A percentile compares a stretch with the other conserved stretches of the same genome.
Evolutionary conservation across 306 rosid genomes (phyloP).

Genomic region (Argentina anserina): DNA sequence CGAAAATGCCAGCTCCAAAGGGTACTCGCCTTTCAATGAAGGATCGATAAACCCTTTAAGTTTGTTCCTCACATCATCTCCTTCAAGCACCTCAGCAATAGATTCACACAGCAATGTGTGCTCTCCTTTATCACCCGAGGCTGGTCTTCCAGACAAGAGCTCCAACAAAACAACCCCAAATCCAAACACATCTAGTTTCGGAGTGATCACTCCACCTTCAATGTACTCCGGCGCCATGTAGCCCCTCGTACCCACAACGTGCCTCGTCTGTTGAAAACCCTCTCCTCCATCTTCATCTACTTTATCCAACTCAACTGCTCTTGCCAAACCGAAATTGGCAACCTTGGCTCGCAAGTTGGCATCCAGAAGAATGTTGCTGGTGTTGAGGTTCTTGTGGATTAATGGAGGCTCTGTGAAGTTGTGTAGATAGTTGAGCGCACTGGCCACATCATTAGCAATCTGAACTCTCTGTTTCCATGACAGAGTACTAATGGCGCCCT

Average conservation of each 20-base stretch:
- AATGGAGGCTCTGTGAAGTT: constrained; percentile 52
- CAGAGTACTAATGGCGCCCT: constrained; percentile 12
- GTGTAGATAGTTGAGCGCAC: constrained; percentile 71
- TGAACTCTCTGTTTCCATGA: constrained; percentile 72
- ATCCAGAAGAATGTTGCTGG: constrained; percentile 60
- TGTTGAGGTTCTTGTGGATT: constrained; percentile 62
- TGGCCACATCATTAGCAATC: constrained; percentile 61
- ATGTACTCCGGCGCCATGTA: constrained; percentile 77
- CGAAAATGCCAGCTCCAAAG: constrained; percentile 65
- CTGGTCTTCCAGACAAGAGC: constrained; percentile 65
- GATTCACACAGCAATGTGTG: constrained; percentile 16
- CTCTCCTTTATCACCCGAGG: constrained; percentile 24
- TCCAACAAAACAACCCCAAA: constrained; percentile 68
- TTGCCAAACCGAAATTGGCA: constrained; percentile 63
- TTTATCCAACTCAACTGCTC: constrained; percentile 28
- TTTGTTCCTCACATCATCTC: constrained; percentile 54
- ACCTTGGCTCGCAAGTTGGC: constrained; percentile 52
- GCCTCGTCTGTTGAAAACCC: constrained; percentile 51
- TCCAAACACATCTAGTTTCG: constrained; percentile 69
- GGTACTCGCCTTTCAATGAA: constrained; percentile 38
- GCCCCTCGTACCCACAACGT: constrained; percentile 72
- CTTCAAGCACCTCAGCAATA: constrained; percentile 46
- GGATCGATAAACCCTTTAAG: constrained; percentile 58
- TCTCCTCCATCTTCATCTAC: constrained; percentile 11
- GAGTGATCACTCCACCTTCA: constrained; percentile 58